phyloP scores from a whole-genome alignment of 768 basidiomycete species.

The Fomitopsis serialis region DNA sequence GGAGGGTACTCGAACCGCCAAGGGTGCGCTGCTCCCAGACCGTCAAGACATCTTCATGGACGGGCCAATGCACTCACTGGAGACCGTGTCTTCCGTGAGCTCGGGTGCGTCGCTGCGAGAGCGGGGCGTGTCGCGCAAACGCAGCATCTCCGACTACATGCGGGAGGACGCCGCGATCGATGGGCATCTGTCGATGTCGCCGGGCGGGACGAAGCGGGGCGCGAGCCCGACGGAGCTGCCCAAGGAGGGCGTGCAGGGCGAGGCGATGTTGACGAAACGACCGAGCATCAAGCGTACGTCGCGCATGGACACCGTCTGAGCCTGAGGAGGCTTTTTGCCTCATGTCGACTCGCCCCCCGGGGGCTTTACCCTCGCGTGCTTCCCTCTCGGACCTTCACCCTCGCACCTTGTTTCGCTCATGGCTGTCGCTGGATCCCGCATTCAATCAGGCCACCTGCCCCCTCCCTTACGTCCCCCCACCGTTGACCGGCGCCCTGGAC shows the following conservation, averaged over 20 bases:
- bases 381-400: background rate
- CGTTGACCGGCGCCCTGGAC: too few species aligned
- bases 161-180: constrained; percentile 8
- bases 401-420: background rate
- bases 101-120: constrained; percentile 4
- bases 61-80: background rate
- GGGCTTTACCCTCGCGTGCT: background rate
- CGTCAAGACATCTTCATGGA: background rate
- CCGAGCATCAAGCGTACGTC: constrained; percentile 57
- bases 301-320: constrained; percentile 17
- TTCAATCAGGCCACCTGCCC: background rate
- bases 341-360: background rate
- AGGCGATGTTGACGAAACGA: constrained; percentile 52
- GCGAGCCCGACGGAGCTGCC: constrained; percentile 68
- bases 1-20: constrained; percentile 8
- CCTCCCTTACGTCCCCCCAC: background rate
- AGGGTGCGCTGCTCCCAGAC: constrained; percentile 11
- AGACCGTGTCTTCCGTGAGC: background rate
- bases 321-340: background rate
- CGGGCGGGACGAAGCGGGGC: constrained; percentile 50
- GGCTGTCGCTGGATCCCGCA: background rate
- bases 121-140: constrained; percentile 6
- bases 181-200: constrained; percentile 4
- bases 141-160: constrained; percentile 12
- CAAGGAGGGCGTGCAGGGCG: constrained; percentile 56